These are phyloP conservation scores for Globisporangium apiculatum DNA, from an alignment of 352 stramenopile species.

Conservation along the genomic window DNA sequence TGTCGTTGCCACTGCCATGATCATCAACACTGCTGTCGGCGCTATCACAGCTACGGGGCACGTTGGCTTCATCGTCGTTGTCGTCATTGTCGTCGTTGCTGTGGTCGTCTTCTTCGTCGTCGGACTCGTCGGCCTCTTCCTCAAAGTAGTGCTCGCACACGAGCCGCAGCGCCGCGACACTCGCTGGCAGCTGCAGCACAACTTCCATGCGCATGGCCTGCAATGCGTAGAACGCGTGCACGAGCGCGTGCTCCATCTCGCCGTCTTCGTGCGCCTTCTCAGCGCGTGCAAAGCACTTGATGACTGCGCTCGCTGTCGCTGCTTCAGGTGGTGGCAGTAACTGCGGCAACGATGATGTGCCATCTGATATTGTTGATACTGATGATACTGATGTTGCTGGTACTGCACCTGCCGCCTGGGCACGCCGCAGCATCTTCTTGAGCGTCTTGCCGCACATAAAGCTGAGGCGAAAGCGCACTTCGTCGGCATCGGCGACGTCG, in stretches of 20 bases:
- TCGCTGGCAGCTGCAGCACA: conserved; percentile 21
- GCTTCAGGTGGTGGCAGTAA: not conserved
- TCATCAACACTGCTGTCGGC: not conserved
- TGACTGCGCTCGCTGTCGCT: conserved; percentile 18
- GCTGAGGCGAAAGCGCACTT: conserved; percentile 53
- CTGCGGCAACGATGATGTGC: no score
- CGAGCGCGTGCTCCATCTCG: conserved; percentile 61
- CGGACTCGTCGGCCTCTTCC: conserved; percentile 21
- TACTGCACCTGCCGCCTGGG: no score
- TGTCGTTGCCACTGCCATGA: conserved; percentile 4
- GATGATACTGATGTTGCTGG: not conserved
- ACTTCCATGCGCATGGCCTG: conserved; percentile 57
- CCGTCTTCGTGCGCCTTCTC: conserved; percentile 50
- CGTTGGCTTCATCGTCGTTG: no score
- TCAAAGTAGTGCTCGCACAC: conserved; percentile 56
- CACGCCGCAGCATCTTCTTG: conserved; percentile 34
- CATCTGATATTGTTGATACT: no score
- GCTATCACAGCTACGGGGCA: no score
- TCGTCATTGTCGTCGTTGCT: conserved; percentile 1
- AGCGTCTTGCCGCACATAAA: conserved; percentile 76
- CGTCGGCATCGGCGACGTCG: conserved; percentile 26
- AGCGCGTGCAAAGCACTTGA: conserved; percentile 45
- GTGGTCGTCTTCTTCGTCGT: conserved; percentile 16
- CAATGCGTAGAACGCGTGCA: conserved; percentile 73
- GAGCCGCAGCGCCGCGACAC: conserved; percentile 23